These are phyloP conservation scores for Diospyros lotus DNA, from an alignment of 148 eudicot genomes.

Conservation along the genomic window DNA sequence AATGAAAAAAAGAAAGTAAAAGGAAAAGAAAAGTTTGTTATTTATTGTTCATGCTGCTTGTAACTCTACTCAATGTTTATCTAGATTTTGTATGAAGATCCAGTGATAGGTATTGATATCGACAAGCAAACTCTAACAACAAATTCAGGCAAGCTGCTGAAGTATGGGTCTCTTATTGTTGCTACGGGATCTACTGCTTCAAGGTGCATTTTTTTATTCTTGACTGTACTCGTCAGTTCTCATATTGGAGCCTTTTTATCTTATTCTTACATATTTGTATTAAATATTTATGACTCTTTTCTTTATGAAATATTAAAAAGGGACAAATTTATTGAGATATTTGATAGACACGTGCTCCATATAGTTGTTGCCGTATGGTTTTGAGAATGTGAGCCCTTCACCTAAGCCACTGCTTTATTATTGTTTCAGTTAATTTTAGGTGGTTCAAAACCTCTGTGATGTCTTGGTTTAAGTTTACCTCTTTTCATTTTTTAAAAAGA, in stretches of 20 bases:
- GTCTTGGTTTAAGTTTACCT: neutral
- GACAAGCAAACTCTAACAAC: constrained; percentile 82
- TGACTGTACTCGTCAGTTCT: neutral
- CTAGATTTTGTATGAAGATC: constrained; percentile 84
- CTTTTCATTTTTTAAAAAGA: too few relatives aligned
- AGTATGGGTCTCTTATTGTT: constrained; percentile 85
- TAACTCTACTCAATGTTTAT: constrained; percentile 10
- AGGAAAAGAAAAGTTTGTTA: too few relatives aligned
- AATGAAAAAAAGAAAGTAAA: too few relatives aligned
- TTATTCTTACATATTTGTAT: neutral
- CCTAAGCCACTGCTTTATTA: neutral
- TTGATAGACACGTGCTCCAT: neutral
- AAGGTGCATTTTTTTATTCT: constrained; percentile 44
- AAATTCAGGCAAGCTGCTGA: constrained; percentile 80
- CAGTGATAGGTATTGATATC: constrained; percentile 63
- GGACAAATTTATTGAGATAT: neutral
- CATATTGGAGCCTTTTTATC: neutral
- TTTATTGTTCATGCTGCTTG: neutral
- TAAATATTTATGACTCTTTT: too few relatives aligned
- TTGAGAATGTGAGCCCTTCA: neutral
- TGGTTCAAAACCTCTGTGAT: neutral
- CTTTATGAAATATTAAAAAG: neutral
- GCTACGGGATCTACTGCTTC: constrained; percentile 96
- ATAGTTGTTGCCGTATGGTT: neutral
- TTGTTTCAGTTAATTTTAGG: neutral